Percentiles rank a stretch among this genome's conserved stretches.
phyloP scores from a whole-genome alignment of 2,329 filamentous ascomycete species.

The Mycosphaerella arachidis region DNA sequence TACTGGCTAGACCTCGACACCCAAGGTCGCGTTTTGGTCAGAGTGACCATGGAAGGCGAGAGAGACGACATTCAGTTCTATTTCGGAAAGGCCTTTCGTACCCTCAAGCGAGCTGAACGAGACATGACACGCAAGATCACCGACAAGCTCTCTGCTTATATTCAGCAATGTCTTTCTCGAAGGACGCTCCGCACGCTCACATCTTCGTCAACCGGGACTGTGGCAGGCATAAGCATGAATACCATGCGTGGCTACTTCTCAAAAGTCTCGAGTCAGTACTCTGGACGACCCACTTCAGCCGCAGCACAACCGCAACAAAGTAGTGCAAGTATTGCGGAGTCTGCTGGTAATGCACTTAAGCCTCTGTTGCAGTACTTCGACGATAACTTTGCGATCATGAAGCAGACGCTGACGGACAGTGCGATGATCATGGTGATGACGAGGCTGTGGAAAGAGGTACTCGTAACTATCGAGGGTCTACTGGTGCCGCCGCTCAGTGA shows the following conservation, averaged over 20 bases:
- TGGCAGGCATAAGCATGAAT: slow-evolving; percentile 59
- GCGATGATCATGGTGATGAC: slow-evolving; percentile 99
- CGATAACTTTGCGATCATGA: slow-evolving; percentile 99
- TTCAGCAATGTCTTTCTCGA: slow-evolving; percentile 79
- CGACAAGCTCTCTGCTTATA: slow-evolving; percentile 95
- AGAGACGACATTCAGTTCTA: slow-evolving; percentile 98
- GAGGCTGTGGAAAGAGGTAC: slow-evolving; percentile 92
- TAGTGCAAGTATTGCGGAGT: slow-evolving; percentile 52
- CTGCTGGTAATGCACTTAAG: slow-evolving; percentile 75
- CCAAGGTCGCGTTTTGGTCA: slow-evolving; percentile 79
- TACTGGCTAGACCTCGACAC: slow-evolving; percentile 98
- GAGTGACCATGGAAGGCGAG: slow-evolving; percentile 98
- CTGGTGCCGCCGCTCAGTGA: slow-evolving; percentile 92
- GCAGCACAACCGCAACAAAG: slow-evolving; percentile 13
- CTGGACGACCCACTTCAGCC: slow-evolving; percentile 34
- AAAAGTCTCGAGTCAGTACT: slow-evolving; percentile 30
- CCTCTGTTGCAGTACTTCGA: slow-evolving; percentile 93
- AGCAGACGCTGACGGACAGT: slow-evolving; percentile 85
- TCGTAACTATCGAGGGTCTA: slow-evolving; percentile 83
- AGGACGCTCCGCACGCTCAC: slow-evolving; percentile 73
- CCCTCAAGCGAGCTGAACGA: slow-evolving; percentile 88
- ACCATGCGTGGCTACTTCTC: slow-evolving; percentile 62
- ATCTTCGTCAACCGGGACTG: slow-evolving; percentile 41
- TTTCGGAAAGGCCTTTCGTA: slow-evolving; percentile 93
- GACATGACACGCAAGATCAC: slow-evolving; percentile 98